Percentiles rank a stretch among this genome's conserved stretches.
Conservation (phyloP, 768 basidiomycete genomes). For the Pleurotus pulmonarius region DNA sequence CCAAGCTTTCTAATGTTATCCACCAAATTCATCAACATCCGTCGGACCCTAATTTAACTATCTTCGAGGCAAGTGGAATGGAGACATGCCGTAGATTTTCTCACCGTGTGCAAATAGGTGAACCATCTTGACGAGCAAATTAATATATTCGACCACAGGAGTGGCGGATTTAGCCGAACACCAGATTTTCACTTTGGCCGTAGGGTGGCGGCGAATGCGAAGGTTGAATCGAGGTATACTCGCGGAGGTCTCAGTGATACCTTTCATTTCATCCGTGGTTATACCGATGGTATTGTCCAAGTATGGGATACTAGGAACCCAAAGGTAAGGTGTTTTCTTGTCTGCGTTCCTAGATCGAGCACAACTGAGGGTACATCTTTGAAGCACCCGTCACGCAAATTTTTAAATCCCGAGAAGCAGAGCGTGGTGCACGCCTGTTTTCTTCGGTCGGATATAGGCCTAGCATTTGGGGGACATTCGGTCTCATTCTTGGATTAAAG, state of each 20-base stretch:
- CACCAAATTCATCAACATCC: constrained; percentile 45
- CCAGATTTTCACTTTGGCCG: constrained; percentile 44
- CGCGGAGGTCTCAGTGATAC: constrained; percentile 33
- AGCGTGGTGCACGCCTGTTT: constrained; percentile 37
- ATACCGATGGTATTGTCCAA: constrained; percentile 37
- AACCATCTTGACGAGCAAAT: constrained; percentile 47
- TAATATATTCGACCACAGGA: constrained; percentile 43
- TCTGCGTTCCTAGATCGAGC: constrained; percentile 6
- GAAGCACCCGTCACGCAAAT: constrained; percentile 32
- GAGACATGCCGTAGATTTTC: constrained; percentile 13
- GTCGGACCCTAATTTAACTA: constrained; percentile 34
- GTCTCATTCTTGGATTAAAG: constrained; percentile 30
- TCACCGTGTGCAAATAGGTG: constrained; percentile 26
- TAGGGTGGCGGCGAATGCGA: constrained; percentile 19
- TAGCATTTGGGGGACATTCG: constrained; percentile 34
- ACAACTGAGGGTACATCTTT: constrained; percentile 1
- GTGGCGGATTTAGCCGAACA: constrained; percentile 30
- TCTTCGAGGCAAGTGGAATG: constrained; percentile 42
- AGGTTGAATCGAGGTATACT: constrained; percentile 19
- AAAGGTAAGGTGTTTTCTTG: constrained; percentile 30
- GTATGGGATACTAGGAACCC: constrained; percentile 49
- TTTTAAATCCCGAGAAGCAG: constrained; percentile 25
- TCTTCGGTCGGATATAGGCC: constrained; percentile 28
- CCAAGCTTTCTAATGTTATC: constrained; percentile 33
- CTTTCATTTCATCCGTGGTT: constrained; percentile 43